These are phyloP conservation scores for Aquilaria sinensis DNA, from an alignment of 345 rosid species.

Conservation along the genomic window DNA sequence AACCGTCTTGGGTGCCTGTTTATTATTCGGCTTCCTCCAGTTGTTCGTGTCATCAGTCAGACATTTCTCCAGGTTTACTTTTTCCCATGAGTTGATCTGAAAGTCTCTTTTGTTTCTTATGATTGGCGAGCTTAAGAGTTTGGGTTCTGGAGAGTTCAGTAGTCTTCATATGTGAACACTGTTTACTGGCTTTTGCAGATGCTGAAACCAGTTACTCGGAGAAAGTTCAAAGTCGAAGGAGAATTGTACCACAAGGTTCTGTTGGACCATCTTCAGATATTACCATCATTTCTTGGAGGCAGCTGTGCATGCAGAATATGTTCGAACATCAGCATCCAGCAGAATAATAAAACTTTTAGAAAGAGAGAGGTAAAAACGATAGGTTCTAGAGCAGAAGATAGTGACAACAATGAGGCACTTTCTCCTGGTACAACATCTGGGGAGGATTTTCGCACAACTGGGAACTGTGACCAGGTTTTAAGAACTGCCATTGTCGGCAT, in stretches of 20 bases:
- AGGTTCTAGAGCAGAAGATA: slow-evolving; percentile 12
- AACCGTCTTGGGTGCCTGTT: slow-evolving; percentile 75
- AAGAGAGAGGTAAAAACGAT: slow-evolving; percentile 16
- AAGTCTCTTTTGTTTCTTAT: too few relatives aligned
- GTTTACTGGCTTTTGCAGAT: slow-evolving; percentile 36
- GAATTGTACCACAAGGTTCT: slow-evolving; percentile 50
- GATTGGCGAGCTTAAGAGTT: too few relatives aligned
- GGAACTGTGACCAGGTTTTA: slow-evolving; percentile 41
- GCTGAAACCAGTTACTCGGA: slow-evolving; percentile 67
- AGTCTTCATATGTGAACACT: background rate
- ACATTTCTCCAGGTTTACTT: slow-evolving; percentile 76
- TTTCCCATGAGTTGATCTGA: too few relatives aligned
- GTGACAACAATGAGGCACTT: slow-evolving; percentile 24
- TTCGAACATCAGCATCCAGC: slow-evolving; percentile 21
- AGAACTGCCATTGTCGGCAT: slow-evolving; percentile 55
- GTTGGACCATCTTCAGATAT: slow-evolving; percentile 49
- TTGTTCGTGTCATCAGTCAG: slow-evolving; percentile 77
- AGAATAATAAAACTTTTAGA: slow-evolving; percentile 11
- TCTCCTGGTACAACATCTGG: slow-evolving; percentile 16
- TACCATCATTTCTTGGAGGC: slow-evolving; percentile 88
- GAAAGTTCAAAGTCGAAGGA: slow-evolving; percentile 85
- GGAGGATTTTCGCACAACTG: slow-evolving; percentile 20
- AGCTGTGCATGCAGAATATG: slow-evolving; percentile 65
- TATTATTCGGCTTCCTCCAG: slow-evolving; percentile 84
- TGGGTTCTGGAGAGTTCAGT: too few relatives aligned